A percentile compares a stretch with the other conserved stretches of the same genome.
Evolutionary conservation across 2,329 filamentous ascomycete species (phyloP).

Genomic region (Diaporthe citrichinensis): DNA sequence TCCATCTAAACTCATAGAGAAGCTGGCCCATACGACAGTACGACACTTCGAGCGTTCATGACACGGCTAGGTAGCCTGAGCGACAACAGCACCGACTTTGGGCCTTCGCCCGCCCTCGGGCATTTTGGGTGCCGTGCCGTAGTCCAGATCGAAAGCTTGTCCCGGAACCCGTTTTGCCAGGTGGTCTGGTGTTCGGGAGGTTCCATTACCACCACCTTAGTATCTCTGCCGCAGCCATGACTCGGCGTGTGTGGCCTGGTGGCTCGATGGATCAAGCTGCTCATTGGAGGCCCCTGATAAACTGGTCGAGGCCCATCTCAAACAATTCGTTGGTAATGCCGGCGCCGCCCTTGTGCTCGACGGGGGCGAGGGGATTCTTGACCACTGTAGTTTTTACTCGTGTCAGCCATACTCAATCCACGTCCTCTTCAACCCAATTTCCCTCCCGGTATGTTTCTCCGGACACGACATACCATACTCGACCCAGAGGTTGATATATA

Average conservation of each 20-base stretch:
- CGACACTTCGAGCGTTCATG: background rate
- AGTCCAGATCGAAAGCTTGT: background rate
- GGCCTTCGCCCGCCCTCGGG: background rate
- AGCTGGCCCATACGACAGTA: background rate
- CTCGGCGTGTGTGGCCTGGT: background rate
- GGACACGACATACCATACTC: constrained; percentile 80
- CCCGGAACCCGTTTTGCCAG: too few relatives aligned
- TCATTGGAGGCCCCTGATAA: constrained; percentile 72
- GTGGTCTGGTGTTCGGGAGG: background rate
- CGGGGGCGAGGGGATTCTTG: constrained; percentile 78
- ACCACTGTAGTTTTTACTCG: constrained; percentile 63
- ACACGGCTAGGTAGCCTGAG: background rate
- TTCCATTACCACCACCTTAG: too few relatives aligned
- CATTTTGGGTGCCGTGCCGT: background rate
- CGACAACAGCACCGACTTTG: background rate
- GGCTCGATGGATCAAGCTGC: background rate
- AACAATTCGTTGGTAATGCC: constrained; percentile 81
- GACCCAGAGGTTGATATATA: constrained; percentile 98
- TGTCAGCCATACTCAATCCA: constrained; percentile 42
- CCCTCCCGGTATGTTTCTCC: background rate
- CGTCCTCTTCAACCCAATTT: background rate
- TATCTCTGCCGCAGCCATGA: background rate
- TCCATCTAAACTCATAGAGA: background rate
- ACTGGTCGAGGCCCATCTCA: constrained; percentile 81
- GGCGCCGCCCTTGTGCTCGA: constrained; percentile 77